Conservation (phyloP, 2,329 filamentous ascomycete species). For the Colletotrichum noveboracense region DNA sequence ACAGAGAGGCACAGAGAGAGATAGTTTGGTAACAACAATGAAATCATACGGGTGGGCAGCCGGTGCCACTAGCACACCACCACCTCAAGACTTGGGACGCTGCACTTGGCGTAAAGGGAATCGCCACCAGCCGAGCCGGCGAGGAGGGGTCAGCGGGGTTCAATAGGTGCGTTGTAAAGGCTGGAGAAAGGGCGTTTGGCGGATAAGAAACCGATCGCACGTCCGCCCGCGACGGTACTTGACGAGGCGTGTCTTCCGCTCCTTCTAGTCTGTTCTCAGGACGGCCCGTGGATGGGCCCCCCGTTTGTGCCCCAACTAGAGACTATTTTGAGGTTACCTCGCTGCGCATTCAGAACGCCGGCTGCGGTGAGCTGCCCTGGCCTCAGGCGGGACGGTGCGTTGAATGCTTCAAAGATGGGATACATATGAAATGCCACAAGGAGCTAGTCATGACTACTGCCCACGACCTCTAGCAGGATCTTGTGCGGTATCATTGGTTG, state of each 20-base stretch:
- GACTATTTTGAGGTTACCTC: not conserved
- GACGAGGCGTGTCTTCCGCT: not conserved
- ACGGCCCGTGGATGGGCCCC: not conserved
- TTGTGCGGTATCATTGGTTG: not conserved
- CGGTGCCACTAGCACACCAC: not conserved
- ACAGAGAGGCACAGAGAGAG: too few relatives aligned
- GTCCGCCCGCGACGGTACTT: not conserved
- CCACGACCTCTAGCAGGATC: not conserved
- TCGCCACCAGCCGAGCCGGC: slow-evolving; percentile 6
- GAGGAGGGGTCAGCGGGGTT: slow-evolving; percentile 1
- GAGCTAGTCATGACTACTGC: not conserved
- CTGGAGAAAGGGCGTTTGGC: not conserved
- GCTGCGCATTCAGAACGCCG: not conserved
- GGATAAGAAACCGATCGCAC: not conserved
- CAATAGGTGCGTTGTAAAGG: not conserved
- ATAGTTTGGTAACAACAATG: not conserved
- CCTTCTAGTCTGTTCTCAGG: not conserved
- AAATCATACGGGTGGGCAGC: not conserved
- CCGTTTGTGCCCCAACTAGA: not conserved
- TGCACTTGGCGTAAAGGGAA: not conserved
- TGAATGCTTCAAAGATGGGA: not conserved
- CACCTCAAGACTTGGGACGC: not conserved
- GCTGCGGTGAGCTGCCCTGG: not conserved
- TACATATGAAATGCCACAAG: not conserved
- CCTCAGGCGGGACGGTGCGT: not conserved